A percentile compares a stretch with the other conserved stretches of the same genome.
These are phyloP conservation scores for Coemansia sp. DNA, from an alignment of 192 early-diverging fungal genomes.

Conservation along the genomic window DNA sequence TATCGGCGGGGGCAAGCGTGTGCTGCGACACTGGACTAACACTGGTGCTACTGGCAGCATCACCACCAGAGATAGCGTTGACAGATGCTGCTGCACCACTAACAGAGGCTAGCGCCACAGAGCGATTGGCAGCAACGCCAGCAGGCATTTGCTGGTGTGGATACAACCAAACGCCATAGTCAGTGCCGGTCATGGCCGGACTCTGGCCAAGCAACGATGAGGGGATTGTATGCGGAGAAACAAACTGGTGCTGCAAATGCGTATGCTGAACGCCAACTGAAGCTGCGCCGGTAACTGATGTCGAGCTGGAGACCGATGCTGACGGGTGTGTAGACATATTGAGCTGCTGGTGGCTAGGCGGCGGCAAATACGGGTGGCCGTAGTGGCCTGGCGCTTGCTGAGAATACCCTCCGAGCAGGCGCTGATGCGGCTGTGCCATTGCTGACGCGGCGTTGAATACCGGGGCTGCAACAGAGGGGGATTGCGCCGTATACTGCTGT, in stretches of 20 bases:
- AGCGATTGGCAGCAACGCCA: constrained; percentile 14
- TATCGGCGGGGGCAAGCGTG: constrained; percentile 34
- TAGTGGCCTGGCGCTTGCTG: constrained; percentile 11
- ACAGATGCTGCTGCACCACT: constrained; percentile 13
- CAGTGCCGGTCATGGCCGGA: constrained; percentile 28
- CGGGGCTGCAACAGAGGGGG: not conserved
- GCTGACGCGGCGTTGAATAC: not conserved
- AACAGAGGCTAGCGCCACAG: constrained; percentile 18
- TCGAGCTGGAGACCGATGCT: constrained; percentile 12
- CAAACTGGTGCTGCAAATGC: constrained; percentile 34
- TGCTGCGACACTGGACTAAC: constrained; percentile 48
- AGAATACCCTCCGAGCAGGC: not conserved
- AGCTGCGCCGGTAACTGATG: constrained; percentile 10
- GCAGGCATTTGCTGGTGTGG: constrained; percentile 39
- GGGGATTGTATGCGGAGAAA: constrained; percentile 40
- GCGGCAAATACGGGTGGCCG: constrained; percentile 15
- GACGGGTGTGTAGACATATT: constrained; percentile 22
- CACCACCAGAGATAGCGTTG: constrained; percentile 10
- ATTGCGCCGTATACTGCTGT: not conserved
- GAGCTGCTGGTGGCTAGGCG: constrained; percentile 26
- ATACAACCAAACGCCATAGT: constrained; percentile 51
- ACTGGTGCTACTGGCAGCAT: constrained; percentile 34
- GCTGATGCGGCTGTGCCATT: constrained; percentile 12
- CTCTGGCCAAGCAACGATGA: constrained; percentile 45
- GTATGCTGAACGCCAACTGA: constrained; percentile 18